Evolutionary conservation across 2,329 filamentous ascomycete genomes (phyloP), one percentile per base, ranked within the genome.

Genomic region (Fusarium piperis): DNA sequence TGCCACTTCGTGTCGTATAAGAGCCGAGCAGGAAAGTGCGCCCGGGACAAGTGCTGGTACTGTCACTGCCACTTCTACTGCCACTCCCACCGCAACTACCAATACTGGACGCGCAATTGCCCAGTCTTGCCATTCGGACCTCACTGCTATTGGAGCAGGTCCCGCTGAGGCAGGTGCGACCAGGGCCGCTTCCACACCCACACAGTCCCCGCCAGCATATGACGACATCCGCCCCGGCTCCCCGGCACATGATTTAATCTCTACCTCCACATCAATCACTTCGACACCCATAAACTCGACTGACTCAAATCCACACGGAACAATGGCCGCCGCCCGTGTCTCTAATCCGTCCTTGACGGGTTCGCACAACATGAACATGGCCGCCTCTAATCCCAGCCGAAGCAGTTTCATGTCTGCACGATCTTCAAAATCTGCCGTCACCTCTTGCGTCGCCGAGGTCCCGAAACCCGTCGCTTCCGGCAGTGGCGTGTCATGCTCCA

Each of bases 391-490:
- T 18, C 33, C 70, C 39, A 83, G 84, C 66, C 82, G 87, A 63
- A 86, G 84, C 76, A 87, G 85, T 74, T 77, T 88, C 64, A 84
- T 87, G 73, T 86, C 86, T 16, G 83, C 83, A 18, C 85, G 86
- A 36, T 84, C 84, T 5, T 81, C 83, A 56, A 90, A 90, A 77
- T 84, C 80, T 62, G 81, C 84, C 35, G 80, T 88, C 69, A 87
- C 81, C 67, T 86, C 87, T 4, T 78, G 81, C 13, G 85, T 89
- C n/a, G 83, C 85, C 33, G 88, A 89, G 71, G 75, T 89, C 1
- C 84, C 85, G n/a, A 94, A 94, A 81, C 93, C 94, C 1, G 85
- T 95, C n/a, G 93, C 92, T 13, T 90, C 91, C 16, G 93, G 92
- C 53, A 94, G 92, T 79, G 93, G 93, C 48, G 87, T 96, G 23